Evolutionary conservation across 257 asterid genomes (phyloP).

Genomic region (Capsicum pubescens): DNA sequence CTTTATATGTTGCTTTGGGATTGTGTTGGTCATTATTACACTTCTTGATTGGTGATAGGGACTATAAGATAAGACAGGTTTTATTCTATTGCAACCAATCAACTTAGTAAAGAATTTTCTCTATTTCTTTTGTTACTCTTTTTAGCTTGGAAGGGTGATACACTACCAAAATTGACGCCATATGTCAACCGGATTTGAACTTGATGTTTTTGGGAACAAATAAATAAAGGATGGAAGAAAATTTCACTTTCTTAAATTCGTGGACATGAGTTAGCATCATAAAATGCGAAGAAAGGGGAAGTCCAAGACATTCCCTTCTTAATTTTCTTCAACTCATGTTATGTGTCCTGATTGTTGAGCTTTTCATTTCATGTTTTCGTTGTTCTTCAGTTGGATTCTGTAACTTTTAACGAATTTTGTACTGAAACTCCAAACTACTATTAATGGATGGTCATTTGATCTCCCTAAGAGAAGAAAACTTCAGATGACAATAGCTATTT

Average conservation of each 20-base stretch:
- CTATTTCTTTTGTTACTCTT: too few species aligned
- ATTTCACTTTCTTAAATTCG: neutral
- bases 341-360: neutral
- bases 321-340: neutral
- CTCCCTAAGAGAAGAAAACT: neutral
- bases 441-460: neutral
- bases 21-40: too few species aligned
- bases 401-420: neutral
- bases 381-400: neutral
- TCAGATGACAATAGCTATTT: neutral
- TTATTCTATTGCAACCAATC: neutral
- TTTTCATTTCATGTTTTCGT: neutral
- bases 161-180: neutral
- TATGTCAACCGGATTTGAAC: neutral
- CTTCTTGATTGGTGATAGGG: too few species aligned
- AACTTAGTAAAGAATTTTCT: neutral
- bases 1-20: too few species aligned
- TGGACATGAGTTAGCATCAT: neutral
- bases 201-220: neutral
- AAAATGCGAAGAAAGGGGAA: neutral
- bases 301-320: neutral
- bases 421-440: neutral
- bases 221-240: neutral
- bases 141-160: too few species aligned
- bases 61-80: neutral